Percentiles rank a stretch among this genome's conserved stretches.
These are phyloP conservation scores for Scleromitrula shiraiana DNA, from an alignment of 2,329 filamentous ascomycete species.

Conservation along the genomic window DNA sequence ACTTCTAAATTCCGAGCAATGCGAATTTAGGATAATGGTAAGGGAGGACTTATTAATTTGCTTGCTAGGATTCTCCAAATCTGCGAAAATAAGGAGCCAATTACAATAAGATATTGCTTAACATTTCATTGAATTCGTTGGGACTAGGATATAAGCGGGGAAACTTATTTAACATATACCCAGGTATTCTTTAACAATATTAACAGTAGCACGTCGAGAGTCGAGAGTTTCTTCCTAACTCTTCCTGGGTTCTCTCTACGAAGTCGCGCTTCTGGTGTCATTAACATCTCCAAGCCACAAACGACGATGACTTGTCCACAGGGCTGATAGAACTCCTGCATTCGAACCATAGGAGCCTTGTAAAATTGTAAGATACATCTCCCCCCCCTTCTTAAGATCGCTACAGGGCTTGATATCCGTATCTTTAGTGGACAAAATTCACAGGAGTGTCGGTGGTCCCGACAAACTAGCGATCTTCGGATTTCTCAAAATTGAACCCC, in stretches of 20 bases:
- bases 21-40: too few relatives aligned
- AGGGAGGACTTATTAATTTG: too few relatives aligned
- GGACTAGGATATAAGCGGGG: neutral
- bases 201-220: too few relatives aligned
- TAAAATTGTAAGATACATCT: neutral
- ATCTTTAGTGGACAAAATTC: conserved; percentile 5
- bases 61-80: too few relatives aligned
- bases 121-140: neutral
- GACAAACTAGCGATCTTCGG: conserved; percentile 13
- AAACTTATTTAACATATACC: neutral
- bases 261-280: too few relatives aligned
- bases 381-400: neutral
- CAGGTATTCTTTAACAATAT: too few relatives aligned
- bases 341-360: conserved; percentile 4
- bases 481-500: conserved; percentile 10
- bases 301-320: neutral
- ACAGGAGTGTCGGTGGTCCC: conserved; percentile 17
- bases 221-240: too few relatives aligned
- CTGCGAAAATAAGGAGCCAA: too few relatives aligned
- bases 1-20: too few relatives aligned
- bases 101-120: too few relatives aligned
- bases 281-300: neutral
- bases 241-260: too few relatives aligned
- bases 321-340: neutral
- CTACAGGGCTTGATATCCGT: conserved; percentile 8